Evolutionary conservation across 495 filamentous ascomycete species (phyloP).

Genomic region (Hyaloscypha finlandica): DNA sequence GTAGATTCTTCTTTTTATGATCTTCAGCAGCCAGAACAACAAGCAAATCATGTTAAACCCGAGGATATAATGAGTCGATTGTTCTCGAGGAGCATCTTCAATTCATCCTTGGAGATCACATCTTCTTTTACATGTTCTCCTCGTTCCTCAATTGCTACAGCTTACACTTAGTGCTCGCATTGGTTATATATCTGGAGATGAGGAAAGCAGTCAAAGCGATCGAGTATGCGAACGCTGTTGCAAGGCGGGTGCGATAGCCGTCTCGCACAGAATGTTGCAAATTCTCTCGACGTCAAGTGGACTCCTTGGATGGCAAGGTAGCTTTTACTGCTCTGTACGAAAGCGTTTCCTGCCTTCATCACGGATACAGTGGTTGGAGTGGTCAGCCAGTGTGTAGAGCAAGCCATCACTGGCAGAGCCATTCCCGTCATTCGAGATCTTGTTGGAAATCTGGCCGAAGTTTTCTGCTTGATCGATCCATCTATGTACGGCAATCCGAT

Average conservation of each 20-base stretch:
- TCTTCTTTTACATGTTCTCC: slow-evolving; percentile 18
- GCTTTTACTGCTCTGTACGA: slow-evolving; percentile 27
- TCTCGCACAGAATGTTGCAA: slow-evolving; percentile 23
- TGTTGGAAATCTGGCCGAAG: slow-evolving; percentile 64
- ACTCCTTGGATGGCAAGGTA: slow-evolving; percentile 12
- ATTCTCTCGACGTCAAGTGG: slow-evolving; percentile 20
- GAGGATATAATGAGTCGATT: slow-evolving; percentile 20
- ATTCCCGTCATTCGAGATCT: slow-evolving; percentile 47
- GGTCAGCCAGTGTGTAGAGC: slow-evolving; percentile 48
- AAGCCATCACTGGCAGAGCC: slow-evolving; percentile 50
- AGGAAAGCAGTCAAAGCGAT: slow-evolving; percentile 24
- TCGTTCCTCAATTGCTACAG: slow-evolving; percentile 20
- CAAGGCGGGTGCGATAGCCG: slow-evolving; percentile 21
- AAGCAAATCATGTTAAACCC: slow-evolving; percentile 12
- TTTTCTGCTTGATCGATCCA: slow-evolving; percentile 68
- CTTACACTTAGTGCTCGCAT: slow-evolving; percentile 17
- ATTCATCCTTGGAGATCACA: slow-evolving; percentile 24
- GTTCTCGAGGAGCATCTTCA: slow-evolving; percentile 18
- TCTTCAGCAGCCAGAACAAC: slow-evolving; percentile 13
- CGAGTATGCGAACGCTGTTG: slow-evolving; percentile 23
- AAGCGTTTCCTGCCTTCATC: slow-evolving; percentile 63
- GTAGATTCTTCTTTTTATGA: slow-evolving; percentile 17
- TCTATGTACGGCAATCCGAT: slow-evolving; percentile 66
- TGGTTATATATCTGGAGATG: slow-evolving; percentile 25
- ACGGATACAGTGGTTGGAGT: slow-evolving; percentile 50